phyloP scores from a whole-genome alignment of 768 basidiomycete species.

The Amylocystis lapponica region DNA sequence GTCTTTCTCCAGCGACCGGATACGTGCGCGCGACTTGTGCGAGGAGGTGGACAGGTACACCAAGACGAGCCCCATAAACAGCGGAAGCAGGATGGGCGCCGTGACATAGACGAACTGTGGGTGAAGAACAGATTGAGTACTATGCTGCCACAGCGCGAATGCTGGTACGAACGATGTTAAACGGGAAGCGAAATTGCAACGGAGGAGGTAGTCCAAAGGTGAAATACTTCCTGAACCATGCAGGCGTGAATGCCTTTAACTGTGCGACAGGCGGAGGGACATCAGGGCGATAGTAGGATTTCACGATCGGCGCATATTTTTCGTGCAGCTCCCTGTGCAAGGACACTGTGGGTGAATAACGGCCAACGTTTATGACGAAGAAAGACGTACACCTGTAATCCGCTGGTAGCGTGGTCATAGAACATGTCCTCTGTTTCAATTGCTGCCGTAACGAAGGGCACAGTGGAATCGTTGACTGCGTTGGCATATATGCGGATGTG shows the following conservation, averaged over 20 bases:
- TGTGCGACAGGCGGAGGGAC: slow-evolving; percentile 33
- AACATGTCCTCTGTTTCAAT: slow-evolving; percentile 70
- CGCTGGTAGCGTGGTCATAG: slow-evolving; percentile 44
- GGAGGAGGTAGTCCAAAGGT: slow-evolving; percentile 46
- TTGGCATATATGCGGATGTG: slow-evolving; percentile 79
- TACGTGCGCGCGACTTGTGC: slow-evolving; percentile 55
- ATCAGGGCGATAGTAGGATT: slow-evolving; percentile 41
- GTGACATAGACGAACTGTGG: slow-evolving; percentile 45
- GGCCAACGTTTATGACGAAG: background rate
- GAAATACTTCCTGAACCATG: slow-evolving; percentile 41
- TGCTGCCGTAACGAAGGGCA: slow-evolving; percentile 76
- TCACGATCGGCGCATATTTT: slow-evolving; percentile 51
- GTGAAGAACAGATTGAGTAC: background rate
- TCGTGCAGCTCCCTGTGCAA: slow-evolving; percentile 48
- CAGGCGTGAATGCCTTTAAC: slow-evolving; percentile 36
- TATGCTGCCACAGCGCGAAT: background rate
- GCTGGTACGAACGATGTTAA: slow-evolving; percentile 54
- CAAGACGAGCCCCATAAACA: slow-evolving; percentile 47
- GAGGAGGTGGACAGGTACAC: slow-evolving; percentile 54
- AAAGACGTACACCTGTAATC: slow-evolving; percentile 49
- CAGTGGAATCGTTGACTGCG: slow-evolving; percentile 69
- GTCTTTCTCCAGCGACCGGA: slow-evolving; percentile 58
- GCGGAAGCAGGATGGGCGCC: slow-evolving; percentile 63
- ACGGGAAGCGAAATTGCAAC: slow-evolving; percentile 56
- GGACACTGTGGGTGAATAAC: no score